A percentile compares a stretch with the other conserved stretches of the same genome.
These are phyloP conservation scores for Coemansia sp. DNA, from an alignment of 192 early-diverging fungal species.

Conservation along the genomic window DNA sequence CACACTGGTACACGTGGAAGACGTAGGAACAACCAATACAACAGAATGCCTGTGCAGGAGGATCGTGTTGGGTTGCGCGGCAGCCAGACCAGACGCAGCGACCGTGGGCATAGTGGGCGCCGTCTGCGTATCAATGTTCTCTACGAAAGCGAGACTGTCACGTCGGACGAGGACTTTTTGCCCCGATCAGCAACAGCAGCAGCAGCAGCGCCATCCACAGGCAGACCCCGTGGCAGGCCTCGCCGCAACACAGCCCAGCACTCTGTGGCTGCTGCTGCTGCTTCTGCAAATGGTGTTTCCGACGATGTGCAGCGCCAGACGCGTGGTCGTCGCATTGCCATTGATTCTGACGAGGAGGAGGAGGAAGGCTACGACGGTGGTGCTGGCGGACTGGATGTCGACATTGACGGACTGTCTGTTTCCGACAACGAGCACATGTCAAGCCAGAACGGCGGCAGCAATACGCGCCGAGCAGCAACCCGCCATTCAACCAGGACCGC, in stretches of 20 bases:
- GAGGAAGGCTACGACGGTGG: slow-evolving; percentile 3
- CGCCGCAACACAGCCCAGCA: slow-evolving; percentile 7
- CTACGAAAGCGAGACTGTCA: slow-evolving; percentile 1
- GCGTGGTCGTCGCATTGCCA: slow-evolving; percentile 40
- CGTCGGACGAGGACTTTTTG: slow-evolving; percentile 46
- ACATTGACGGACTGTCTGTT: slow-evolving; percentile 20
- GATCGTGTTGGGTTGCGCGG: too few species aligned
- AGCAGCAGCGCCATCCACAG: not conserved
- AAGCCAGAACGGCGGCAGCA: not conserved
- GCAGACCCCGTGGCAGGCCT: slow-evolving; percentile 1
- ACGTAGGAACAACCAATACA: not conserved
- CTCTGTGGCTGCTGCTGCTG: not conserved
- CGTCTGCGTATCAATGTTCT: slow-evolving; percentile 9
- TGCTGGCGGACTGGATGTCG: slow-evolving; percentile 12
- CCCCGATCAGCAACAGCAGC: slow-evolving; percentile 10
- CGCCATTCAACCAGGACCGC: not conserved
- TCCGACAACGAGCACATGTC: slow-evolving; percentile 14
- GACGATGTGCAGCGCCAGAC: slow-evolving; percentile 12
- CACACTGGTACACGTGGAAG: not conserved
- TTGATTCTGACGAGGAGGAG: slow-evolving; percentile 38
- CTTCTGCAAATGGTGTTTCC: not conserved
- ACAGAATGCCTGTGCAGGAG: too few species aligned
- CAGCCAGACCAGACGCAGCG: too few species aligned
- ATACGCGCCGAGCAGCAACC: not conserved
- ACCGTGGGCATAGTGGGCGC: not conserved